Evolutionary conservation across 352 stramenopile species (phyloP), one percentile per base, ranked within the genome.

Genomic region (Pythium folliculosum): DNA sequence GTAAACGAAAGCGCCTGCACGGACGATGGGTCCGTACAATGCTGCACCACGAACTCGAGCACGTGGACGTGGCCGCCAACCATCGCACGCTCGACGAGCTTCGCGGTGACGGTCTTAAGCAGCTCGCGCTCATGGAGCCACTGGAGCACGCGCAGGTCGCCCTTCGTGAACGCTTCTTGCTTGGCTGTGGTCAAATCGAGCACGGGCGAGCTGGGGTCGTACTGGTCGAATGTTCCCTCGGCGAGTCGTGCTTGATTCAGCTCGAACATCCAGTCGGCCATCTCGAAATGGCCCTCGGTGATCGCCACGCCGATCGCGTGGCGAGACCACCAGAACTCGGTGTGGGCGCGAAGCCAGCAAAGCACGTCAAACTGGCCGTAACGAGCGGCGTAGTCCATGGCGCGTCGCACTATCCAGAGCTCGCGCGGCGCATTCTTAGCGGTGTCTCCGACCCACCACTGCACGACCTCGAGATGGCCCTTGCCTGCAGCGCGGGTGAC

Each of bases 211-310:
- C 47, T 32, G 14, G n/a, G 47, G 12, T 52, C 47, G 3, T 52
- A n/a, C 17, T 7, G 5, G 3, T 52, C 19, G 47, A 30, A 16
- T 8, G 13, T 12, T 12, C 27, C 17, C 9, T 45, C 12, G 27
- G 10, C 13, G 14, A 30, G 32, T 30, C 19, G 49, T 40, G 19
- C 21, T 16, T 45, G 14, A 1, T 17, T 48, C 23, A 48, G 30
- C 2, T 51, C 13, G 40, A 25, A 38, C 40, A 63, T 63, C 43
- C 56, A 54, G 38, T 53, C 44, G 25, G 43, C 56, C 16, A 30
- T 44, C 23, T 55, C 56, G 21, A 35, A 55, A 10, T 63, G 56
- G 25, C 43, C 43, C 14, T 54, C 10, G 5, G n/a, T 3, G 19
- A 63, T 5, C 2, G 56, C 56, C 14, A 25, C 27, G 6, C 25